Conservation (phyloP, 495 filamentous ascomycete species). For the Penicillium canariense region DNA sequence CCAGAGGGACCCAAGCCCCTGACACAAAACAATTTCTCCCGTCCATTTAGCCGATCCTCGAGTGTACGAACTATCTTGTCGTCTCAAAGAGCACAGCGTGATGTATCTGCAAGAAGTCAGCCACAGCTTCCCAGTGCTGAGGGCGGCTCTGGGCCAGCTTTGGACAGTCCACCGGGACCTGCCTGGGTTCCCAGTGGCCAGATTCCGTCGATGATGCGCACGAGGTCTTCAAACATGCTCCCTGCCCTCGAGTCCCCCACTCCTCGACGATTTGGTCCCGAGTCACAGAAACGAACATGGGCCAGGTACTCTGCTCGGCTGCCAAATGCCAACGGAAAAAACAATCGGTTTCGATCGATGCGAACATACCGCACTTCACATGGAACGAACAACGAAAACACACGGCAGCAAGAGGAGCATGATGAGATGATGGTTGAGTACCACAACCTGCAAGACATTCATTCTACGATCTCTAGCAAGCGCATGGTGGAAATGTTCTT, state of each 20-base stretch:
- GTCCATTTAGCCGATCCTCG: slow-evolving; percentile 35
- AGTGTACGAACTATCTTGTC: slow-evolving; percentile 29
- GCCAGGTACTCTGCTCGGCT: slow-evolving; percentile 34
- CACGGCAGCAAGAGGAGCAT: slow-evolving; percentile 23
- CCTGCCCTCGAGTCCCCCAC: slow-evolving; percentile 33
- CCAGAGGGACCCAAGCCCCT: slow-evolving; percentile 8
- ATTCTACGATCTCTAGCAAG: slow-evolving; percentile 47
- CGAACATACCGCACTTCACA: slow-evolving; percentile 21
- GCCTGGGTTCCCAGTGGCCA: neutral
- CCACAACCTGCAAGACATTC: slow-evolving; percentile 21
- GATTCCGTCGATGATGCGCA: slow-evolving; percentile 28
- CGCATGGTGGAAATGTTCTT: slow-evolving; percentile 62
- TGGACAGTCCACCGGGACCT: slow-evolving; percentile 1
- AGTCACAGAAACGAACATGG: slow-evolving; percentile 22
- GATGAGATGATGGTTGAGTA: slow-evolving; percentile 21
- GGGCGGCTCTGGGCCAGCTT: neutral
- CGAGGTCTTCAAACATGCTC: slow-evolving; percentile 22
- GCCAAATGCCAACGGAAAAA: slow-evolving; percentile 26
- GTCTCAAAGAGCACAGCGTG: slow-evolving; percentile 14
- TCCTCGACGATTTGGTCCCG: slow-evolving; percentile 20
- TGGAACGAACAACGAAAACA: slow-evolving; percentile 35
- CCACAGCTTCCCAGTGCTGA: neutral
- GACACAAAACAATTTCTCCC: slow-evolving; percentile 36
- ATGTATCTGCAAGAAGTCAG: neutral
- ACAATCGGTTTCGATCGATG: slow-evolving; percentile 32